Evolutionary conservation across 108 stramenopile genomes (phyloP), one percentile per base, ranked within the genome.

Genomic region (Phaeodactylum tricornutum): DNA sequence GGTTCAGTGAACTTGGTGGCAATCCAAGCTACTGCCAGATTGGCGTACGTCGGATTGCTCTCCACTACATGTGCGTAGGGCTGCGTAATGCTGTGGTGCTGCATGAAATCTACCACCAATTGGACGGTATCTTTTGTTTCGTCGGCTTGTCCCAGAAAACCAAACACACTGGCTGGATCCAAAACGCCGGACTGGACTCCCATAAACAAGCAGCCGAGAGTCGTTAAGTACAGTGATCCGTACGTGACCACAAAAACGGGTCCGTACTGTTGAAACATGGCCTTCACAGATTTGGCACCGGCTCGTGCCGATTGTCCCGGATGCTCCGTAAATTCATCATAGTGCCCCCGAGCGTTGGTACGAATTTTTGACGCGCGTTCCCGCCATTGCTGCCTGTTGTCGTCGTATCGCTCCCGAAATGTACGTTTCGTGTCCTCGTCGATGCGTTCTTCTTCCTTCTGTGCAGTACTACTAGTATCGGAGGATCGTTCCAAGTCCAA

Each of bases 1-100:
- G 96, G 96, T 62, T 96, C 96, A 3, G 93, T 91, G 47, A 95
- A 86, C 47, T 96, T 96, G 40, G 79, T 75, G 15, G 81, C 66
- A 40, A 95, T 62, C 96, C 96, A 96, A 3, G 96, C 93, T 5
- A 96, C 74, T 8, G 61, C 93, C 45, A 96, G 75, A 71, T 88
- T 94, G 2, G 87, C 86, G 37, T 77, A 53, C 40, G 70, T 57
- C 0, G 92, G 94, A 59, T 94, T 81, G 37, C 63, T 36, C 43
- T 73, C 68, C 29, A 93, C 46, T 28, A 66, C 55, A 0, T 75
- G 82, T 2, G 69, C 82, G 5, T 62, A 66, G 21, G 63, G 53
- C 28, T 60, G 57, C 22, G 86, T 81, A 64, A 66, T 77, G 8
- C 84, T 50, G 53, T 74, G 88, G 17, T 53, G 59, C 22, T 74